phyloP scores from a whole-genome alignment of 2,329 filamentous ascomycete species.

The Fusarium coicis region DNA sequence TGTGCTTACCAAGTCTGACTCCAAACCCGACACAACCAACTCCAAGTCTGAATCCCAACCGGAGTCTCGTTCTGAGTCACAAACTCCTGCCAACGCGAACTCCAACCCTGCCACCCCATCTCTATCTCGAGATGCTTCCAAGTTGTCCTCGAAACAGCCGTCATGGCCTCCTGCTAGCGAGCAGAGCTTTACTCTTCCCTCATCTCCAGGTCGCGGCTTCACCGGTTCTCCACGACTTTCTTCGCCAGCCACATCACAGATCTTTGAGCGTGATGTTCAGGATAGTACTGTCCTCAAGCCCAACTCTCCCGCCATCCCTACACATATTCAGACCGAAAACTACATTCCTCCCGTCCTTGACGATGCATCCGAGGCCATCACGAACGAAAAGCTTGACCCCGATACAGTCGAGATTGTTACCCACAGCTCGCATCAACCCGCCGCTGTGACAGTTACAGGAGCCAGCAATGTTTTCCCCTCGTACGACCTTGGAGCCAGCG shows the following conservation, averaged over 20 bases:
- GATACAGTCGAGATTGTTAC: slow-evolving; percentile 94
- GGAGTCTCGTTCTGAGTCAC: slow-evolving; percentile 32
- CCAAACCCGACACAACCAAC: slow-evolving; percentile 19
- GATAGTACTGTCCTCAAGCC: slow-evolving; percentile 75
- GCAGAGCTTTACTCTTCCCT: slow-evolving; percentile 60
- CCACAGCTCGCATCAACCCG: slow-evolving; percentile 84
- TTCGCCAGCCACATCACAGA: slow-evolving; percentile 81
- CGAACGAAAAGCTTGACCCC: slow-evolving; percentile 83
- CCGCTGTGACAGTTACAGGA: slow-evolving; percentile 73
- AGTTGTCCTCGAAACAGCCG: slow-evolving; percentile 51
- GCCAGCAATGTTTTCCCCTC: slow-evolving; percentile 48
- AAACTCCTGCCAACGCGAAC: slow-evolving; percentile 51
- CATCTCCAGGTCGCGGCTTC: slow-evolving; percentile 73
- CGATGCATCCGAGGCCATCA: slow-evolving; percentile 91
- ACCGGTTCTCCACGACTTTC: slow-evolving; percentile 79
- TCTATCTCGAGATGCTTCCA: slow-evolving; percentile 51
- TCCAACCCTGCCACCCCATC: slow-evolving; percentile 48
- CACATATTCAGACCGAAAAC: slow-evolving; percentile 94
- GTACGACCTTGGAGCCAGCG: slow-evolving; percentile 57
- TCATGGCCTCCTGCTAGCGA: slow-evolving; percentile 57
- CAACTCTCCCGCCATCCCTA: slow-evolving; percentile 85
- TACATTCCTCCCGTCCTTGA: slow-evolving; percentile 92
- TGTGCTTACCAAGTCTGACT: slow-evolving; percentile 23
- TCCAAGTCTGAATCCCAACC: slow-evolving; percentile 25
- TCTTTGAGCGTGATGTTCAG: slow-evolving; percentile 96